Conservation (phyloP, 163 green algal species). For the Trebouxiophyceae sp. region DNA sequence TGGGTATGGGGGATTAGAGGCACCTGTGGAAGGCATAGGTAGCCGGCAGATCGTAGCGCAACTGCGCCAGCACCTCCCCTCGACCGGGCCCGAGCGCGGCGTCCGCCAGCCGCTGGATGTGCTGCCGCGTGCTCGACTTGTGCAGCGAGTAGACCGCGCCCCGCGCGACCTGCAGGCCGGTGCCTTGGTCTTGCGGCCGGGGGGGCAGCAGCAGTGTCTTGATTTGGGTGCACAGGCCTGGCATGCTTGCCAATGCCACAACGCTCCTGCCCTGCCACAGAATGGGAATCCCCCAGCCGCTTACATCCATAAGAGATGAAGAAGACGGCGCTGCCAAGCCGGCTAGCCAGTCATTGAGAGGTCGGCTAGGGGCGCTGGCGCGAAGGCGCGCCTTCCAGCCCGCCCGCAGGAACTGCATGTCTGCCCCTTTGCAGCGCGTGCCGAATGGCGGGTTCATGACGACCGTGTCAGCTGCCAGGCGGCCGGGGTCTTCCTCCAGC, state of each 20-base stretch:
- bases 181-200: too few species aligned
- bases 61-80: conserved; percentile 73
- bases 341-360: too few species aligned
- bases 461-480: conserved; percentile 67
- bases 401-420: conserved; percentile 80
- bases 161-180: conserved; percentile 19
- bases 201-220: too few species aligned
- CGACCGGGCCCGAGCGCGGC: conserved; percentile 17
- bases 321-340: too few species aligned
- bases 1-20: background rate
- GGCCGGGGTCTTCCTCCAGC: conserved; percentile 15
- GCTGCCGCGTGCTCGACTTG: conserved; percentile 70
- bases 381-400: too few species aligned
- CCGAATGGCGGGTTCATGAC: conserved; percentile 97
- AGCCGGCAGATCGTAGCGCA: conserved; percentile 81
- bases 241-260: too few species aligned
- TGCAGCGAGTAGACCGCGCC: conserved; percentile 81
- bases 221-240: too few species aligned
- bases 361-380: too few species aligned
- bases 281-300: too few species aligned
- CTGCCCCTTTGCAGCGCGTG: conserved; percentile 73
- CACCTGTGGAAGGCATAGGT: conserved; percentile 83
- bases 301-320: too few species aligned
- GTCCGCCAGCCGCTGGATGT: conserved; percentile 49
- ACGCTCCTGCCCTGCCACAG: too few species aligned